Evolutionary conservation across 495 filamentous ascomycete genomes (phyloP).

Genomic region (Penicillium silybi): DNA sequence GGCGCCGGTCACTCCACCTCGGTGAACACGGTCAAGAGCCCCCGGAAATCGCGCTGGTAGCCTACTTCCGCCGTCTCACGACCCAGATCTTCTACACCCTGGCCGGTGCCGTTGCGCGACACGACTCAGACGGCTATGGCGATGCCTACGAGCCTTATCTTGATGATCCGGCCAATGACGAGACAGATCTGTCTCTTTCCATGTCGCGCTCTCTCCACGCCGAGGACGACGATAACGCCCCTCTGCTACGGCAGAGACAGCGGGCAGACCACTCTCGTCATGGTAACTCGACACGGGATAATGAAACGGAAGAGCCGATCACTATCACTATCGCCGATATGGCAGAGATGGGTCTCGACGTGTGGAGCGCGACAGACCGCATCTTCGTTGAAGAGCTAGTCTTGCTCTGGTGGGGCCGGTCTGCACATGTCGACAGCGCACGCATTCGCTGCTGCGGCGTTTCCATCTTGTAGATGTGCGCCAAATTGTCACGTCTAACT

Average conservation of each 20-base stretch:
- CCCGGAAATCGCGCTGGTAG: slow-evolving; percentile 73
- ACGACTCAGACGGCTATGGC: slow-evolving; percentile 51
- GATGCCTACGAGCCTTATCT: slow-evolving; percentile 13
- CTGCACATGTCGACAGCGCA: slow-evolving; percentile 64
- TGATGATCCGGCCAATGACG: slow-evolving; percentile 17
- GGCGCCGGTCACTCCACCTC: slow-evolving; percentile 43
- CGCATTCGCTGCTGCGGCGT: slow-evolving; percentile 80
- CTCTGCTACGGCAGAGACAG: slow-evolving; percentile 26
- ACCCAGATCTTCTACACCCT: slow-evolving; percentile 64
- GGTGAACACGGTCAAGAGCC: slow-evolving; percentile 30
- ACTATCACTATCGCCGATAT: slow-evolving; percentile 67
- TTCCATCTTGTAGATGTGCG: slow-evolving; percentile 58
- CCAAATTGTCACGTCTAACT: background rate
- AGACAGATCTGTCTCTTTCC: slow-evolving; percentile 18
- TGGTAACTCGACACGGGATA: slow-evolving; percentile 1
- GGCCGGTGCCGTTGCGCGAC: slow-evolving; percentile 45
- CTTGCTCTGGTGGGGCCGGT: slow-evolving; percentile 65
- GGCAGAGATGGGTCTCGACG: slow-evolving; percentile 75
- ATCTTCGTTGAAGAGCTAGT: slow-evolving; percentile 67
- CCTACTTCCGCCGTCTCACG: slow-evolving; percentile 89
- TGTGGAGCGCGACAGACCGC: slow-evolving; percentile 77
- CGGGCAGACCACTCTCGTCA: background rate
- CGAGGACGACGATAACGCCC: slow-evolving; percentile 23
- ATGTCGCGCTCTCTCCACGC: slow-evolving; percentile 27
- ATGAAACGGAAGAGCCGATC: slow-evolving; percentile 34